Base-by-base conservation (phyloP, 2,329 filamentous ascomycete genomes). In the Pseudocercospora eumusae region DNA sequence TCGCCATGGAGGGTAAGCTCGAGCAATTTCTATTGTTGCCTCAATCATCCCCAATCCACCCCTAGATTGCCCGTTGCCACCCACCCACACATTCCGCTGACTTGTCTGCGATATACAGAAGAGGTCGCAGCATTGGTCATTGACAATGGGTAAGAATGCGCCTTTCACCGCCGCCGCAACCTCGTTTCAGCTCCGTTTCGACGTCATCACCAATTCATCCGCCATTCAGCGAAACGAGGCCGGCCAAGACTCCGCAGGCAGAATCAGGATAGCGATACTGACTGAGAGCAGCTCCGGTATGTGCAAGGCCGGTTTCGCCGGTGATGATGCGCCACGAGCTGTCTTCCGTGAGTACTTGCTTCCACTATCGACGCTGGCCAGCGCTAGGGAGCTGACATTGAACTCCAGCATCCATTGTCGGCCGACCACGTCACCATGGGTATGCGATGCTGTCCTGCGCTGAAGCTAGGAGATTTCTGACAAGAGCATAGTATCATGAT, bases 251-350 rank as follows among this genome's bases (percentile, higher is more conserved):
- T n/a, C n/a, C n/a, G 57, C 25, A 44, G 59, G 55, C 57, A 54
- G 31, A 23, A 20, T 9, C 27, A 20, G 62, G 64, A 56, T 59
- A 56, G 59, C 36, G 44, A 60, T 52, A 63, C 70, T 74, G 71
- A 73, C 69, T 58, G 21, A 57, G 63, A 70, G 60, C 81, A 98
- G 93, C 89, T 98, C 95, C 84, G 95, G 95, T 88, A 98, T 99
- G 95, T 99, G 95, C 86, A 99, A 99, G 88, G 95, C 95, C 90
- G 95, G 95, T 93, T 99, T 99, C 85, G 95, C 95, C 86, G 95
- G 95, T 92, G 95, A 99, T 80, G 95, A 99, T 90, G 95, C 95
- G 84, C 95, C 95, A 81, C 89, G 95, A 88, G 95, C 95, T 84
- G 95, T 99, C 81, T 99, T 99, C 89, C 95, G 93, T 98, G 90